Base-by-base conservation (phyloP, 2,329 filamentous ascomycete species). In the Drechslera avenae region DNA sequence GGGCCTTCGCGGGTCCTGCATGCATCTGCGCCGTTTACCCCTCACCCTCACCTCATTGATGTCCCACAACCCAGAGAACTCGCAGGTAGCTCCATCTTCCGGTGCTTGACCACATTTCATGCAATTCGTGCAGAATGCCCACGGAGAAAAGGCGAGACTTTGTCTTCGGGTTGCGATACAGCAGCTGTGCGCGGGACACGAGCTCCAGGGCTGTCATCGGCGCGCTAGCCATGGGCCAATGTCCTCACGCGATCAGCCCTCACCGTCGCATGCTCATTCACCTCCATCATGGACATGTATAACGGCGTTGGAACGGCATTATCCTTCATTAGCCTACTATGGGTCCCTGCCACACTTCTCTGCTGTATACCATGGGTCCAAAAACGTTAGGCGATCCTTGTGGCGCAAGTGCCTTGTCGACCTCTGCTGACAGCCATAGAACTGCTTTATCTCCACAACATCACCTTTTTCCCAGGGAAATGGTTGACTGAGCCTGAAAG, bases 341-440 rank as follows among this genome's bases (percentile, higher is more conserved):
- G 71, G 71, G 61, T 72, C 14, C 69, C 68, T 10, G 60, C 62
- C 4, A 71, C 63, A 2, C 51, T 73, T 6, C 54, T 72, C 7
- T 72, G 68, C 41, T 72, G 69, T 50, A 49, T 72, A 21, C 71
- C 69, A 41, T 72, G 69, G 71, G 56, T 73, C 31, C 71, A 73
- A 58, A 71, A 65, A 43, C 68, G 63, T 66, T 36, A 61, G 59
- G 23, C 9, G 10, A 32, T 5, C 13, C 32, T 37, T 33, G 7
- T 23, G 30, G 34, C 17, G 31, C 43, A 8, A 18, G 16, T 36
- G 32, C 17, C 18, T 46, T 19, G 26, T 18, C 31, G 34, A 17
- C 12, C 26, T 19, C 16, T 32, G 49, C 63, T 45, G 58, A 46
- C 35, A 12, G 39, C 6, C 4, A 9, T 21, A 59, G 69, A 71